These are phyloP conservation scores for Diaporthe ampelina DNA, from an alignment of 2,329 filamentous ascomycete genomes.

Conservation along the genomic window DNA sequence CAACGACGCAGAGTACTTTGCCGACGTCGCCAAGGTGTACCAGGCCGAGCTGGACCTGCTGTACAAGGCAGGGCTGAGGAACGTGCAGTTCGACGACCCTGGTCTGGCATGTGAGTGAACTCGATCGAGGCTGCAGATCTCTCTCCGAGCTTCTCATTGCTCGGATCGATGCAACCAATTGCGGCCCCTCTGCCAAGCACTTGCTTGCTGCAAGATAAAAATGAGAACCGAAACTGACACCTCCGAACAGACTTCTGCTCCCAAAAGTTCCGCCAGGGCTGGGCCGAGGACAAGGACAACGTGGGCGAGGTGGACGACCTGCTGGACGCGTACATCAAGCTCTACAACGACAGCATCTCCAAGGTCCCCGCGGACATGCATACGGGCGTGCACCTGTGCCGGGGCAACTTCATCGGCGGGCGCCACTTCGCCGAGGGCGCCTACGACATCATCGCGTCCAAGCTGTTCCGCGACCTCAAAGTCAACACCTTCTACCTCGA, in stretches of 20 bases:
- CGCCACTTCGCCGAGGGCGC: conserved; percentile 76
- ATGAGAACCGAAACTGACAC: neutral
- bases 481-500: conserved; percentile 79
- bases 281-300: conserved; percentile 77
- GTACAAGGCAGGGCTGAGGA: conserved; percentile 73
- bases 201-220: neutral
- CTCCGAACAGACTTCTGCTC: conserved; percentile 75
- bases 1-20: conserved; percentile 73
- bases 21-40: conserved; percentile 75
- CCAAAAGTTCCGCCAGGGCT: conserved; percentile 78
- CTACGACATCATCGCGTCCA: conserved; percentile 77
- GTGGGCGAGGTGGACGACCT: conserved; percentile 77
- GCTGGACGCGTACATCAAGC: conserved; percentile 80
- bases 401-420: conserved; percentile 75
- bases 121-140: neutral
- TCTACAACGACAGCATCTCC: conserved; percentile 80
- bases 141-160: neutral
- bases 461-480: conserved; percentile 73
- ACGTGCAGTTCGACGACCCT: conserved; percentile 78
- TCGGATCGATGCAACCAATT: neutral
- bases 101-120: conserved; percentile 72
- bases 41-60: conserved; percentile 72
- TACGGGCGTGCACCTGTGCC: conserved; percentile 82
- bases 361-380: conserved; percentile 78
- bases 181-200: neutral